These are phyloP conservation scores for Kodamaea sp. DNA, from an alignment of 1,139 yeast genomes.

Conservation along the genomic window DNA sequence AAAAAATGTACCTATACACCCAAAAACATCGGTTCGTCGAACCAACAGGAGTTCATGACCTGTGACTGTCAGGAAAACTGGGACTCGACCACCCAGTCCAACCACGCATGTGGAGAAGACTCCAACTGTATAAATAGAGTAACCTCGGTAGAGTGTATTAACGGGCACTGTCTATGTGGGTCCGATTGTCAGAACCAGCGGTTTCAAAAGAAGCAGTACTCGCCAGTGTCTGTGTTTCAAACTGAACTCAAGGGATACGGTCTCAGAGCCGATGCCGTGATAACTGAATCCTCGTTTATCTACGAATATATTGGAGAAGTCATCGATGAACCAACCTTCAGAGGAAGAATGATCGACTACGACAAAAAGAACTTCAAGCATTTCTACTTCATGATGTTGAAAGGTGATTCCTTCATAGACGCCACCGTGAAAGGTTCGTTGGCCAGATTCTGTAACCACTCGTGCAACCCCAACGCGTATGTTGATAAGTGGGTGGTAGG, in stretches of 20 bases:
- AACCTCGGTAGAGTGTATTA: slow-evolving; percentile 88
- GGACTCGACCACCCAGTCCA: slow-evolving; percentile 36
- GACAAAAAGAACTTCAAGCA: slow-evolving; percentile 74
- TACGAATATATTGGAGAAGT: slow-evolving; percentile 96
- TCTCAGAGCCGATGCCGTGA: slow-evolving; percentile 62
- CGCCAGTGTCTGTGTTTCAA: slow-evolving; percentile 70
- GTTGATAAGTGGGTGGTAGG: slow-evolving; percentile 98
- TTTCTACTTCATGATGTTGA: slow-evolving; percentile 97
- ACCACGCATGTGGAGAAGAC: slow-evolving; percentile 80
- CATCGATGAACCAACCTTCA: slow-evolving; percentile 71
- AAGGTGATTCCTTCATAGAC: slow-evolving; percentile 88
- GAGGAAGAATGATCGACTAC: slow-evolving; percentile 72
- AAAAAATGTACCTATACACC: slow-evolving; percentile 60
- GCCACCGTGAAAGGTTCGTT: slow-evolving; percentile 87
- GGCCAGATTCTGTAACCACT: slow-evolving; percentile 92
- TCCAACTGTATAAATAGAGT: slow-evolving; percentile 89
- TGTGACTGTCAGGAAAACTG: slow-evolving; percentile 76
- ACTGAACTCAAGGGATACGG: slow-evolving; percentile 92
- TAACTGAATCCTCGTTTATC: slow-evolving; percentile 68
- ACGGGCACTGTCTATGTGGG: slow-evolving; percentile 75
- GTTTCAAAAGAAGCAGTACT: slow-evolving; percentile 74
- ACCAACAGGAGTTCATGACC: slow-evolving; percentile 76
- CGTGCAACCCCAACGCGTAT: slow-evolving; percentile 90
- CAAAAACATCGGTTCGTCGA: slow-evolving; percentile 64
- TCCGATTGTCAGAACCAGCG: slow-evolving; percentile 81